Evolutionary conservation across 768 basidiomycete species (phyloP).

Genomic region (Heimioporus sp.): DNA sequence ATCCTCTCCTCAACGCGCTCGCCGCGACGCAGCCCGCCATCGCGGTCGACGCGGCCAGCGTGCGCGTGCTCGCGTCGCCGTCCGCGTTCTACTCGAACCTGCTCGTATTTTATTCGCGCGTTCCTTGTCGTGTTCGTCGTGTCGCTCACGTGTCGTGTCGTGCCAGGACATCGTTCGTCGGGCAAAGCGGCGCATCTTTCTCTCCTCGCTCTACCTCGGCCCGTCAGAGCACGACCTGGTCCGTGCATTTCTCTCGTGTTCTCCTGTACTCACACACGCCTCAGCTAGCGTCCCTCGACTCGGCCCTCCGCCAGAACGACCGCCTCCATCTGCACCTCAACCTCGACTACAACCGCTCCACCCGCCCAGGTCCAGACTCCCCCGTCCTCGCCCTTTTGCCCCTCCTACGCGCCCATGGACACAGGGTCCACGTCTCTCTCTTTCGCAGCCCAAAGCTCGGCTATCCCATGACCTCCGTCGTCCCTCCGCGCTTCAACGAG

Average conservation of each 20-base stretch:
- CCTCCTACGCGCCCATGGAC: constrained; percentile 67
- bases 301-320: constrained; percentile 56
- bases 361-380: constrained; percentile 69
- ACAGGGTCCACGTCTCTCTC: constrained; percentile 72
- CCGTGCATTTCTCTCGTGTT: too few relatives aligned
- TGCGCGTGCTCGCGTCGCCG: constrained; percentile 58
- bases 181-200: constrained; percentile 79
- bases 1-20: constrained; percentile 20
- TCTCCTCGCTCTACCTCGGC: constrained; percentile 90
- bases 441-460: constrained; percentile 87
- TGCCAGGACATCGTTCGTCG: constrained; percentile 76
- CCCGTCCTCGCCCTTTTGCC: constrained; percentile 69
- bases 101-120: constrained; percentile 48
- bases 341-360: constrained; percentile 79
- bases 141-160: background rate
- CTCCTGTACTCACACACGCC: too few relatives aligned
- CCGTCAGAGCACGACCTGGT: constrained; percentile 78
- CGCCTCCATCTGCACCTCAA: constrained; percentile 67
- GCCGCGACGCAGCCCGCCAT: constrained; percentile 48
- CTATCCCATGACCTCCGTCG: constrained; percentile 67
- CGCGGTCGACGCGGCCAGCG: constrained; percentile 40
- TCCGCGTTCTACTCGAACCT: constrained; percentile 53
- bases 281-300: constrained; percentile 67
- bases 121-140: background rate
- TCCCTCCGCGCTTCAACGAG: constrained; percentile 94